Evolutionary conservation across 2,329 filamentous ascomycete species (phyloP).

Genomic region (Clonostachys sp.): DNA sequence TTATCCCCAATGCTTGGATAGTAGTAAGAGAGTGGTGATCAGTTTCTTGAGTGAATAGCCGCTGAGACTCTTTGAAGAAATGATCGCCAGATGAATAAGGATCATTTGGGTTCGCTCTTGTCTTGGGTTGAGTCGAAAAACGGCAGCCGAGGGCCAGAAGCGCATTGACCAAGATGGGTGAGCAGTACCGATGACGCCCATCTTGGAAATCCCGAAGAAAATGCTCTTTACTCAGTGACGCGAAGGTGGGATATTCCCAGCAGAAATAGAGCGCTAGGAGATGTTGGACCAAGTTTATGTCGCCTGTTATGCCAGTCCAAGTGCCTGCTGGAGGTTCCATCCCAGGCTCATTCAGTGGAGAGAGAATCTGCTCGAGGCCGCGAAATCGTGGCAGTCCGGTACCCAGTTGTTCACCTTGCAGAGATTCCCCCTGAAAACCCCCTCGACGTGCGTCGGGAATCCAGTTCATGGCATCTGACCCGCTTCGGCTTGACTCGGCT

Average conservation of each 20-base stretch:
- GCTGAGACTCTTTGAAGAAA: slow-evolving; percentile 66
- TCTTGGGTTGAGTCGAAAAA: slow-evolving; percentile 61
- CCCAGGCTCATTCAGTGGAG: slow-evolving; percentile 36
- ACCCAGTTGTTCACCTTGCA: slow-evolving; percentile 23
- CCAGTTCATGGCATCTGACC: slow-evolving; percentile 43
- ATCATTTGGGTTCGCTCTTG: slow-evolving; percentile 57
- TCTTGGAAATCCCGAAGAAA: slow-evolving; percentile 62
- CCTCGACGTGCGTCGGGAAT: slow-evolving; percentile 32
- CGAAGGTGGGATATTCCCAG: slow-evolving; percentile 73
- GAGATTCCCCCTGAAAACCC: slow-evolving; percentile 44
- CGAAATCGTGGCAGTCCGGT: slow-evolving; percentile 26
- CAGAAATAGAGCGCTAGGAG: slow-evolving; percentile 66
- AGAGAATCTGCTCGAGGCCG: slow-evolving; percentile 42
- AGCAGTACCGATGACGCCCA: slow-evolving; percentile 62
- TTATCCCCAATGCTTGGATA: slow-evolving; percentile 70
- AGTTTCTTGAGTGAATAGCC: slow-evolving; percentile 52
- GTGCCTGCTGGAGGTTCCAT: slow-evolving; percentile 33
- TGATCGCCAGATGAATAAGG: slow-evolving; percentile 65
- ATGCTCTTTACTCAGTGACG: slow-evolving; percentile 66
- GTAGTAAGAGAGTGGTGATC: slow-evolving; percentile 63
- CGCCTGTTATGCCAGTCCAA: slow-evolving; percentile 60
- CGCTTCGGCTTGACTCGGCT: slow-evolving; percentile 37
- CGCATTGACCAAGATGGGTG: slow-evolving; percentile 61
- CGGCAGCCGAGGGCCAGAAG: slow-evolving; percentile 63
- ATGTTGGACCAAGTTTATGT: slow-evolving; percentile 55